phyloP scores from a whole-genome alignment of 257 asterid genomes.

The Solanum bulbocastanum region DNA sequence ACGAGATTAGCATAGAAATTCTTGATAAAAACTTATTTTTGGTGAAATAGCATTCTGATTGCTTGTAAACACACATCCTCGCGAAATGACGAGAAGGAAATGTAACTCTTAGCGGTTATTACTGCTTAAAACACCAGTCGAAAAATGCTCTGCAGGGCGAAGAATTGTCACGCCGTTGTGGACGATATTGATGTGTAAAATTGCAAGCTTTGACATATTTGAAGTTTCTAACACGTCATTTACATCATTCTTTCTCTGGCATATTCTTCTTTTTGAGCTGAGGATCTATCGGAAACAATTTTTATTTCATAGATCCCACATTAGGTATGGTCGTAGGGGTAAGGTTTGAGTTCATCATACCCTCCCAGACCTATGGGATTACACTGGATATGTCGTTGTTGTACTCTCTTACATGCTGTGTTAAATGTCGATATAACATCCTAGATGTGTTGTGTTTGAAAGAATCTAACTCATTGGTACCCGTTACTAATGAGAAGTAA shows the following conservation, averaged over 20 bases:
- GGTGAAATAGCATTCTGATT: neutral
- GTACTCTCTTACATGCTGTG: neutral
- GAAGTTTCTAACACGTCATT: neutral
- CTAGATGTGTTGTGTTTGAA: neutral
- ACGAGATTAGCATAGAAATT: slow-evolving; percentile 40
- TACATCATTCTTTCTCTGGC: neutral
- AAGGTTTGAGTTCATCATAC: neutral
- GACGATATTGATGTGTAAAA: neutral
- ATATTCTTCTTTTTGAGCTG: neutral
- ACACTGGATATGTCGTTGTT: neutral
- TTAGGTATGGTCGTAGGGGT: neutral
- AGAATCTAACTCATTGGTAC: too few species aligned
- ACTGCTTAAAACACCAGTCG: neutral
- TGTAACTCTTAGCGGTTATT: neutral
- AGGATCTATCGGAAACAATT: neutral
- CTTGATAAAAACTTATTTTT: neutral
- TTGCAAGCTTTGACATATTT: neutral
- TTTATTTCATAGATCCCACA: rapidly evolving
- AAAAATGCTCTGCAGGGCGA: neutral
- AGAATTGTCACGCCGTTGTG: neutral
- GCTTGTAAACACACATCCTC: neutral
- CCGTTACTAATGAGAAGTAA: too few species aligned
- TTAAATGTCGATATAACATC: too few species aligned
- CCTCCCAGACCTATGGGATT: rapidly evolving
- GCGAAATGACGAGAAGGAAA: neutral